These are phyloP conservation scores for Aspergillus clavatus DNA, from an alignment of 2,329 filamentous ascomycete species.

Conservation along the genomic window DNA sequence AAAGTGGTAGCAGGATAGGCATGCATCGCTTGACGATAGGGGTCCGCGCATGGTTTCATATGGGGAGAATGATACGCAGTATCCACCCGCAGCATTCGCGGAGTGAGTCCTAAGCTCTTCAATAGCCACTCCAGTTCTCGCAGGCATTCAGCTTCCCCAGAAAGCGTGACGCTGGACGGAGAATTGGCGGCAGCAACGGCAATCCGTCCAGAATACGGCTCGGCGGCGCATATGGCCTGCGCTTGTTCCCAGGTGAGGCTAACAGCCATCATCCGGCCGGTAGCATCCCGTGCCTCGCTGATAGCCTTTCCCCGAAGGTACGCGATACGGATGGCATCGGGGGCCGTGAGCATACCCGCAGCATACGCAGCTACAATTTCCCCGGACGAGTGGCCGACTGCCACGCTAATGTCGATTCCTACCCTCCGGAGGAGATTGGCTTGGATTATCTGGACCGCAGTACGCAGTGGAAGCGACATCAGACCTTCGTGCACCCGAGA, in stretches of 20 bases:
- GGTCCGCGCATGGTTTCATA: constrained; percentile 27
- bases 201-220: constrained; percentile 19
- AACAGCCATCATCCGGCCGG: constrained; percentile 47
- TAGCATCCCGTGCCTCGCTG: constrained; percentile 7
- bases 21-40: constrained; percentile 17
- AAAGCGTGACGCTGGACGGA: constrained; percentile 38
- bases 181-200: constrained; percentile 34
- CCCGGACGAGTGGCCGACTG: constrained; percentile 47
- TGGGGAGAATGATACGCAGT: constrained; percentile 43
- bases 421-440: constrained; percentile 16
- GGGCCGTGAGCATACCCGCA: constrained; percentile 37
- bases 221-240: constrained; percentile 11
- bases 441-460: constrained; percentile 18
- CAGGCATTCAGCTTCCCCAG: constrained; percentile 36
- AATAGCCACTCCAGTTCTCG: constrained; percentile 22
- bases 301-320: constrained; percentile 41
- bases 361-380: constrained; percentile 49
- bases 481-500: constrained; percentile 8
- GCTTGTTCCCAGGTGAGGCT: constrained; percentile 34
- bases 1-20: too few relatives aligned
- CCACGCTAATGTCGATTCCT: constrained; percentile 28
- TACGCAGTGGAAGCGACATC: constrained; percentile 14
- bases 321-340: constrained; percentile 40
- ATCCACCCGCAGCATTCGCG: constrained; percentile 35
- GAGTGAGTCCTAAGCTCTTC: constrained; percentile 29